These are phyloP conservation scores for Mycena floridula DNA, from an alignment of 768 basidiomycete species.

Conservation along the genomic window DNA sequence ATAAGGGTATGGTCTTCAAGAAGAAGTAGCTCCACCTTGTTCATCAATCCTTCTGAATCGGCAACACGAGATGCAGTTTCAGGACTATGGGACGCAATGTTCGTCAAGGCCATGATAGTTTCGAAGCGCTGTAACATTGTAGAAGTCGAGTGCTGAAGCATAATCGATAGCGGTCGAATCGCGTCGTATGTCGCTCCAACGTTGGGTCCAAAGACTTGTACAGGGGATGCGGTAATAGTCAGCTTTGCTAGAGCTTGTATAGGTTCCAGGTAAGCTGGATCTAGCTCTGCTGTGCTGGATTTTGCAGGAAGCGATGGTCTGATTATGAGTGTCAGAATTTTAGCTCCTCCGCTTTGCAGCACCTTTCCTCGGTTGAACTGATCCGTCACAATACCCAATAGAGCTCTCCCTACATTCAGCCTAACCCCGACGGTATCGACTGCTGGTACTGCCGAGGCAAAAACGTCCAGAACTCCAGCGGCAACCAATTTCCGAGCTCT, in stretches of 20 bases:
- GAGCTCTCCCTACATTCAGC: conserved; percentile 47
- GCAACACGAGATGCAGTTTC: conserved; percentile 65
- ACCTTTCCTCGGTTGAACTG: conserved; percentile 72
- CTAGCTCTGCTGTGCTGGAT: conserved; percentile 24
- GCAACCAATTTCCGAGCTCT: conserved; percentile 53
- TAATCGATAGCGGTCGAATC: conserved; percentile 71
- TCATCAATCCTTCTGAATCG: conserved; percentile 49
- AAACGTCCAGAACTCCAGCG: conserved; percentile 58
- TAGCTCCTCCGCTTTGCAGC: conserved; percentile 74
- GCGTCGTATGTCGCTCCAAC: conserved; percentile 72
- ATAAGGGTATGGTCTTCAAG: conserved; percentile 80
- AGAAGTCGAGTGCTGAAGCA: conserved; percentile 65
- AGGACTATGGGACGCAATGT: conserved; percentile 75
- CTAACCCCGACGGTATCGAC: conserved; percentile 64
- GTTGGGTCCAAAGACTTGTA: conserved; percentile 87
- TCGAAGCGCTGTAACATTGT: conserved; percentile 85
- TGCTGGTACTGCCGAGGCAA: conserved; percentile 48
- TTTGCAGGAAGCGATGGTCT: conserved; percentile 32
- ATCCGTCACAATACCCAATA: conserved; percentile 72
- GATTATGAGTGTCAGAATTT: conserved; percentile 54
- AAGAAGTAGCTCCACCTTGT: conserved; percentile 65
- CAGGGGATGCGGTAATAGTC: conserved; percentile 84
- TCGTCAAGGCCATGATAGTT: conserved; percentile 93
- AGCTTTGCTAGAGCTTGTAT: conserved; percentile 92
- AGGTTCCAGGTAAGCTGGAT: conserved; percentile 46